Conservation (phyloP, 768 basidiomycete species). For the Lentinula edodes region DNA sequence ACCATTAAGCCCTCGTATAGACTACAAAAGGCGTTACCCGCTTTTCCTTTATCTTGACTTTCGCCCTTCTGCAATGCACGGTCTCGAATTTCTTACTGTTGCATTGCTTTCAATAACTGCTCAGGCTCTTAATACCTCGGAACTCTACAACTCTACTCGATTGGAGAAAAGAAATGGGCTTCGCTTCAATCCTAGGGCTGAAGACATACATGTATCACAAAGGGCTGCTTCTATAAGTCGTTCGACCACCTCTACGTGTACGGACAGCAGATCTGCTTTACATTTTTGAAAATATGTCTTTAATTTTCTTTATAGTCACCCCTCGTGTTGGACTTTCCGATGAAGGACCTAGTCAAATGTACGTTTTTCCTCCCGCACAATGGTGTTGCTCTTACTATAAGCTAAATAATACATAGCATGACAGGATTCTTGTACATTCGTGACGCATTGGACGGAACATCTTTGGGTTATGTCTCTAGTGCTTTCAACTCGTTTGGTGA, state of each 20-base stretch:
- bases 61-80: background rate
- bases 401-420: background rate
- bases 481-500: background rate
- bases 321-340: background rate
- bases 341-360: background rate
- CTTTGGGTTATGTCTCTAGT: background rate
- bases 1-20: background rate
- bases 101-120: background rate
- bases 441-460: background rate
- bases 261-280: too few relatives aligned
- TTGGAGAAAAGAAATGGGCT: background rate
- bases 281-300: background rate
- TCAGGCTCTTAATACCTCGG: background rate
- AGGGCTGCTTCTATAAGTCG: background rate
- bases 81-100: background rate
- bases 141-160: background rate
- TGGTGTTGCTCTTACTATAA: too few relatives aligned
- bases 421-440: background rate
- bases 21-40: background rate
- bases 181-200: background rate
- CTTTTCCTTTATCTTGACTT: background rate
- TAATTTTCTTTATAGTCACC: background rate
- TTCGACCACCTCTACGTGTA: background rate
- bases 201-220: background rate
- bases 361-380: background rate